These are phyloP conservation scores for Halophytophthora polymorphica DNA, from an alignment of 352 stramenopile species.

Conservation along the genomic window DNA sequence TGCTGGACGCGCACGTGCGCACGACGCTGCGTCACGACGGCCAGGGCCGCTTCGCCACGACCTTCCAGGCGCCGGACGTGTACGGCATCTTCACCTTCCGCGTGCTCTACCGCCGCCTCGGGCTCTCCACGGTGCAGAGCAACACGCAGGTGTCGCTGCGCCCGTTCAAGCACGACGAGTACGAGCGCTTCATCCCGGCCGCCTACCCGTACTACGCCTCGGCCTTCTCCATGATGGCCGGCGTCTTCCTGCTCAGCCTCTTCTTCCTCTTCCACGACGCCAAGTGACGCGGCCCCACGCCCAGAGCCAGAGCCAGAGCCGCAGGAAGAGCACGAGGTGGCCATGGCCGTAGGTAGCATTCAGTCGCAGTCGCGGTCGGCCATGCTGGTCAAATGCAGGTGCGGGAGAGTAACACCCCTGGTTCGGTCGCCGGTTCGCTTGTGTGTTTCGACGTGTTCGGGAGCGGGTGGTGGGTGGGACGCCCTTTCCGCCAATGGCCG, in stretches of 20 bases:
- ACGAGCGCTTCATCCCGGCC: conserved; percentile 91
- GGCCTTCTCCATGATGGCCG: conserved; percentile 89
- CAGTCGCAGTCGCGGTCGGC: too few relatives aligned
- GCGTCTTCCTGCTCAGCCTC: conserved; percentile 88
- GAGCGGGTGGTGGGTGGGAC: too few relatives aligned
- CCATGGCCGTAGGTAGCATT: too few relatives aligned
- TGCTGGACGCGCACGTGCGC: conserved; percentile 91
- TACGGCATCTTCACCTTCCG: conserved; percentile 95
- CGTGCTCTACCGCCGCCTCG: conserved; percentile 88
- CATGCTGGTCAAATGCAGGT: too few relatives aligned
- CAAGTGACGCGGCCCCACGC: too few relatives aligned
- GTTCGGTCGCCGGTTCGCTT: too few relatives aligned
- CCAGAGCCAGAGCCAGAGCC: too few relatives aligned
- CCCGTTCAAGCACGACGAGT: conserved; percentile 95
- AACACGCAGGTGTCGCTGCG: conserved; percentile 90
- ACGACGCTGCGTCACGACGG: conserved; percentile 79
- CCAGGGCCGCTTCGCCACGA: conserved; percentile 76
- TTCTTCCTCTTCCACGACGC: conserved; percentile 88
- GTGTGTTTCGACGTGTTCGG: too few relatives aligned
- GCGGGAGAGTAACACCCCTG: too few relatives aligned
- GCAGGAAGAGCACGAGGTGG: too few relatives aligned
- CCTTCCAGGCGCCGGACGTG: conserved; percentile 87
- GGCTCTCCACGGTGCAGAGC: conserved; percentile 83
- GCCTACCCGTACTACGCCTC: conserved; percentile 93
- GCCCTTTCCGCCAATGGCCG: too few relatives aligned